phyloP scores from a whole-genome alignment of 139 green algal genomes.

The Coelastrella sp. region DNA sequence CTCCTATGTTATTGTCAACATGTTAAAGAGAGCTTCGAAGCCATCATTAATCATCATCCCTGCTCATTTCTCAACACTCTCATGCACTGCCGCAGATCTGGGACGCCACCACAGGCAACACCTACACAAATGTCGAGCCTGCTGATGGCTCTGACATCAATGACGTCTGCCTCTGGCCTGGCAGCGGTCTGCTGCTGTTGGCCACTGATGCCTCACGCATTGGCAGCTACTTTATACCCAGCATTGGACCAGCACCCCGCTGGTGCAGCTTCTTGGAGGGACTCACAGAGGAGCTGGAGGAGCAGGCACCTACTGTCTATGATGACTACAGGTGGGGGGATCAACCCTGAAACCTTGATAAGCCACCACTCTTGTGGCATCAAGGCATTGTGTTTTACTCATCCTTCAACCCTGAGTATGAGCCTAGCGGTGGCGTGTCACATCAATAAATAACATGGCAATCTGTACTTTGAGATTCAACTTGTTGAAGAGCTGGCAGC shows the following conservation, averaged over 20 bases:
- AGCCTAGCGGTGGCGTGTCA: too few relatives aligned
- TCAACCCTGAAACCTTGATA: too few relatives aligned
- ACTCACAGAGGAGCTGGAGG: conserved; percentile 98
- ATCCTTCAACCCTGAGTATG: too few relatives aligned
- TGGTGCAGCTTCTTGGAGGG: conserved; percentile 98
- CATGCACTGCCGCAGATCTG: conserved; percentile 59
- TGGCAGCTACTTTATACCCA: conserved; percentile 90
- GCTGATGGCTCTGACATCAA: conserved; percentile 86
- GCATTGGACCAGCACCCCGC: conserved; percentile 89
- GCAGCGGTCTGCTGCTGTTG: conserved; percentile 66
- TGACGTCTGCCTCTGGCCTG: conserved; percentile 83
- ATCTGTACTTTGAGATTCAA: too few relatives aligned
- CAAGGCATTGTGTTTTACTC: too few relatives aligned
- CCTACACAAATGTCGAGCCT: conserved; percentile 88
- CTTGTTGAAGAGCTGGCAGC: too few relatives aligned
- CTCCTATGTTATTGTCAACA: not conserved
- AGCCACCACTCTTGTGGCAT: too few relatives aligned
- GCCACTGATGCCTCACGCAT: conserved; percentile 21
- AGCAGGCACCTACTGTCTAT: conserved; percentile 86
- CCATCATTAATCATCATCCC: not conserved
- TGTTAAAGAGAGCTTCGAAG: not conserved
- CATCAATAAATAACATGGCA: not conserved
- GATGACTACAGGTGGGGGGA: conserved; percentile 93
- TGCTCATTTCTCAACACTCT: not conserved
- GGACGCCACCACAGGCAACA: conserved; percentile 70